These are phyloP conservation scores for Dioscorea alata DNA, from an alignment of 106 monocot genomes.

Conservation along the genomic window DNA sequence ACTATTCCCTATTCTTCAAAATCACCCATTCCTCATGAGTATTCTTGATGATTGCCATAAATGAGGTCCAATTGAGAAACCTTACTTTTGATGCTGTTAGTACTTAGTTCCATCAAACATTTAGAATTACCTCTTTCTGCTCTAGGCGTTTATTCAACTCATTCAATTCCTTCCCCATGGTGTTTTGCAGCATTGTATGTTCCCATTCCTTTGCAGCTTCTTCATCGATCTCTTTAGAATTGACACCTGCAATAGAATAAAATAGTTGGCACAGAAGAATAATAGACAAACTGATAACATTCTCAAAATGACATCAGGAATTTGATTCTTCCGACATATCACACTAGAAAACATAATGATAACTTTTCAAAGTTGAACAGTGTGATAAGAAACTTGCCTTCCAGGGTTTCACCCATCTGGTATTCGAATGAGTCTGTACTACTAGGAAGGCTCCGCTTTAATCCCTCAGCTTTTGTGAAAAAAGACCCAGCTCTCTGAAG, in stretches of 20 bases:
- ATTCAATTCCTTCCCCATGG: slow-evolving; percentile 93
- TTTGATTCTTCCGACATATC: too few relatives aligned
- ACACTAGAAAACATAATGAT: too few relatives aligned
- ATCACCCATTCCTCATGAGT: too few relatives aligned
- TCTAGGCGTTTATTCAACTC: slow-evolving; percentile 83
- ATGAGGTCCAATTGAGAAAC: too few relatives aligned
- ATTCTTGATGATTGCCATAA: too few relatives aligned
- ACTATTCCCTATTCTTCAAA: too few relatives aligned
- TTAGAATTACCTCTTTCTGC: slow-evolving; percentile 79
- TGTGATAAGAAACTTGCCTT: slow-evolving; percentile 29
- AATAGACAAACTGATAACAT: too few relatives aligned
- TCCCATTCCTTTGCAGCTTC: slow-evolving; percentile 97
- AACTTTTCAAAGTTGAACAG: neutral
- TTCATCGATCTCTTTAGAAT: slow-evolving; percentile 75
- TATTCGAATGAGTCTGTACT: slow-evolving; percentile 52
- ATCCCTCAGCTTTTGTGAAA: slow-evolving; percentile 53
- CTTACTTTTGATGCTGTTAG: too few relatives aligned
- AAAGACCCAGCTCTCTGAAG: slow-evolving; percentile 51
- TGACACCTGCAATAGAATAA: slow-evolving; percentile 28
- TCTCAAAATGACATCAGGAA: too few relatives aligned
- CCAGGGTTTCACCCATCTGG: slow-evolving; percentile 44
- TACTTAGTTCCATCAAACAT: too few relatives aligned
- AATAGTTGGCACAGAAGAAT: neutral
- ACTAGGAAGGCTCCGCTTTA: slow-evolving; percentile 64
- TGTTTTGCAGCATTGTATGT: slow-evolving; percentile 79